phyloP scores from a whole-genome alignment of 1,139 yeast genomes.

The Protomyces inundatus region DNA sequence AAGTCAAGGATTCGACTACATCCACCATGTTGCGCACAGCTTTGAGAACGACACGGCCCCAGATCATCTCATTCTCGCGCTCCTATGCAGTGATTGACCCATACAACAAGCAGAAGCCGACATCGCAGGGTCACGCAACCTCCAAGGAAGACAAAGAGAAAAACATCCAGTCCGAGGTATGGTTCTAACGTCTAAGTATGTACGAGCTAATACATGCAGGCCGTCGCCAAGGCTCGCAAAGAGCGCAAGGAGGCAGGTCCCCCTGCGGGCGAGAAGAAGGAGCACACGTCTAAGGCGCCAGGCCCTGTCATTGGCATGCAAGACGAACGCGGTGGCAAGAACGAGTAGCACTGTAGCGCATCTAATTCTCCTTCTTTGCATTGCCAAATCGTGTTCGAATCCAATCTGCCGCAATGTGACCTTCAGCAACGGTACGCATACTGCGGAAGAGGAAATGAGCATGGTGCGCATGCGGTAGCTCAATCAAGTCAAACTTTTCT shows the following conservation, averaged over 20 bases:
- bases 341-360: not conserved
- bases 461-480: constrained; percentile 1
- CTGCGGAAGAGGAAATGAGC: not conserved
- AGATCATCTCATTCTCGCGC: not conserved
- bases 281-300: not conserved
- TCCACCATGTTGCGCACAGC: not conserved
- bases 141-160: constrained; percentile 4
- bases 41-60: not conserved
- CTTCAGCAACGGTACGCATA: constrained; percentile 2
- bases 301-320: constrained; percentile 21
- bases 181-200: not conserved
- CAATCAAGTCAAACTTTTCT: not conserved
- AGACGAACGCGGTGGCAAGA: constrained; percentile 16
- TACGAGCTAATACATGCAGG: not conserved
- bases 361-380: not conserved
- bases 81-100: constrained; percentile 11
- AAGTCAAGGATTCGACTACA: too few species aligned
- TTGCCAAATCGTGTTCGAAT: not conserved
- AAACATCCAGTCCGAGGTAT: constrained; percentile 14
- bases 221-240: not conserved
- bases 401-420: constrained; percentile 11
- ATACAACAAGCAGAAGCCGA: constrained; percentile 3
- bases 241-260: constrained; percentile 10
- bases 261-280: not conserved
- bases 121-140: constrained; percentile 17